A percentile compares a stretch with the other conserved stretches of the same genome.
Conservation (phyloP, 78 protist species). For the Cavenderia fasciculata region DNA sequence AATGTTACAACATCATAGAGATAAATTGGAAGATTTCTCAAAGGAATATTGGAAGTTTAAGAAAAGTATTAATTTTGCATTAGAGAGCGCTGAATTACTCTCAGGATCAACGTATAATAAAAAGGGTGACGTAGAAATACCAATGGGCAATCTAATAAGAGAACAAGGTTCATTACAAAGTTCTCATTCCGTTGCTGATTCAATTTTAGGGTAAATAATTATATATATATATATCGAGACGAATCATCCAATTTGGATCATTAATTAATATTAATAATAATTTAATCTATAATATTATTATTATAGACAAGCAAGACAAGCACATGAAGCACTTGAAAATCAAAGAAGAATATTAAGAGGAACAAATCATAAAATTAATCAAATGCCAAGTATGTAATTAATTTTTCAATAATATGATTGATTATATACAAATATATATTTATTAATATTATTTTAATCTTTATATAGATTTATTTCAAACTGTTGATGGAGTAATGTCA, state of each 20-base stretch:
- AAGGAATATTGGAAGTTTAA: conserved; percentile 48
- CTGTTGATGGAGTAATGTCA: conserved; percentile 52
- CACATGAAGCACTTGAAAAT: conserved; percentile 67
- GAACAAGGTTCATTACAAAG: conserved; percentile 34
- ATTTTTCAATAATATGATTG: not conserved
- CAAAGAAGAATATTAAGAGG: conserved; percentile 73
- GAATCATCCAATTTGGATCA: too few relatives aligned
- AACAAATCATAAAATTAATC: conserved; percentile 18
- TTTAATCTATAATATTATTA: too few relatives aligned
- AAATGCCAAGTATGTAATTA: conserved; percentile 46
- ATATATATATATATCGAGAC: too few relatives aligned
- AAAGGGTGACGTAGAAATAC: conserved; percentile 52
- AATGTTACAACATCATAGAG: conserved; percentile 55
- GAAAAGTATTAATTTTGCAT: conserved; percentile 13
- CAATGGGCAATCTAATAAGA: conserved; percentile 53
- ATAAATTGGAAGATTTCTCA: conserved; percentile 55
- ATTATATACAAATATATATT: not conserved
- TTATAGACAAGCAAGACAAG: conserved; percentile 72
- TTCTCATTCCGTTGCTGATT: conserved; percentile 29
- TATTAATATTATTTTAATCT: not conserved
- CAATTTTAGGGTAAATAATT: conserved; percentile 46
- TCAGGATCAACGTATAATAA: conserved; percentile 59
- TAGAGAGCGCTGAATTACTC: conserved; percentile 21
- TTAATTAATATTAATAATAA: too few relatives aligned
- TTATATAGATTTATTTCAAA: conserved; percentile 12